These are phyloP conservation scores for Xylaria palmicola DNA, from an alignment of 495 filamentous ascomycete species.

Conservation along the genomic window DNA sequence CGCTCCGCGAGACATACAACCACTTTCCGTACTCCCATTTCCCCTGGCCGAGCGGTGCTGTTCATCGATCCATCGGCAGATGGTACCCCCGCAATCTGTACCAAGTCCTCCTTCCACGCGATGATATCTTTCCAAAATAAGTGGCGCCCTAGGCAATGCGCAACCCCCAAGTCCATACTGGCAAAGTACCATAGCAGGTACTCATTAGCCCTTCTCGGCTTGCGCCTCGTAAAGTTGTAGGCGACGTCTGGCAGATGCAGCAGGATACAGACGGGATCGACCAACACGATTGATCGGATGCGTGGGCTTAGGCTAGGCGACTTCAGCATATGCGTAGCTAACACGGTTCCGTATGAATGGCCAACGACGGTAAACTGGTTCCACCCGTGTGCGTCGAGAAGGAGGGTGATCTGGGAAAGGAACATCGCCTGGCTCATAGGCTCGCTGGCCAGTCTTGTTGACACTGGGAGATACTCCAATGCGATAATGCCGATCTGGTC, in stretches of 20 bases:
- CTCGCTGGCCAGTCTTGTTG: constrained; percentile 55
- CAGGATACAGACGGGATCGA: constrained; percentile 66
- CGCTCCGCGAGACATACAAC: constrained; percentile 55
- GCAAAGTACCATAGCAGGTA: constrained; percentile 68
- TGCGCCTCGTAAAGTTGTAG: constrained; percentile 65
- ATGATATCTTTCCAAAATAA: constrained; percentile 71
- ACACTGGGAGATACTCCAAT: constrained; percentile 63
- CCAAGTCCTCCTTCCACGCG: constrained; percentile 63
- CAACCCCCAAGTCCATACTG: constrained; percentile 60
- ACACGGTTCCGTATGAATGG: constrained; percentile 63
- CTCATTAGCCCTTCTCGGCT: constrained; percentile 58
- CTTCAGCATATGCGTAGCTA: constrained; percentile 62
- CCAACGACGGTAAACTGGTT: constrained; percentile 51
- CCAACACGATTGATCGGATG: constrained; percentile 52
- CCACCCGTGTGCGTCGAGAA: constrained; percentile 54
- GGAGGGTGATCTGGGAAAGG: constrained; percentile 48
- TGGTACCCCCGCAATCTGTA: constrained; percentile 13
- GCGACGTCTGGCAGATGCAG: constrained; percentile 67
- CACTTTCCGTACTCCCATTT: constrained; percentile 35
- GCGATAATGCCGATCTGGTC: constrained; percentile 63
- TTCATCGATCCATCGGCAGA: constrained; percentile 18
- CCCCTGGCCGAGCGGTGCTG: constrained; percentile 5
- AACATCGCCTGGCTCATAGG: constrained; percentile 49
- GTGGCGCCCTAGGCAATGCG: constrained; percentile 56
- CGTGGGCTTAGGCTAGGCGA: constrained; percentile 36